A percentile compares a stretch with the other conserved stretches of the same genome.
phyloP scores from a whole-genome alignment of 805 yeast species.

The Saccharomyces eubayanus region DNA sequence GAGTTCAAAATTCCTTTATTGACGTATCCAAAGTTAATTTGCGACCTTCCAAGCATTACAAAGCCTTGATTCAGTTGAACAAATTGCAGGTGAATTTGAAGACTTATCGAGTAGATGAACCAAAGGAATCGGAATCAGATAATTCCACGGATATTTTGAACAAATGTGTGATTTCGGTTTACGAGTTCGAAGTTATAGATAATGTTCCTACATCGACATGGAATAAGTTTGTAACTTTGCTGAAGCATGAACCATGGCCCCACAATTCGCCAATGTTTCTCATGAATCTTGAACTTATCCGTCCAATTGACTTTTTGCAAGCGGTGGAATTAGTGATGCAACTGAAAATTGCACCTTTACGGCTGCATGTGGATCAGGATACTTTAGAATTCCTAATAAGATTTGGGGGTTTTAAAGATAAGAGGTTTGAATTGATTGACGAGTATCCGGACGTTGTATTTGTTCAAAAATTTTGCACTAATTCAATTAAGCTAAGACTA shows the following conservation, averaged over 20 bases:
- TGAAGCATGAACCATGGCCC: slow-evolving; percentile 59
- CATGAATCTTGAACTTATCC: slow-evolving; percentile 45
- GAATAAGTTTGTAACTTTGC: slow-evolving; percentile 71
- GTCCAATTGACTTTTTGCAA: slow-evolving; percentile 57
- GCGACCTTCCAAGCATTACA: slow-evolving; percentile 56
- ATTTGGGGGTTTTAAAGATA: slow-evolving; percentile 73
- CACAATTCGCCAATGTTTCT: slow-evolving; percentile 56
- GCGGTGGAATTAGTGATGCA: slow-evolving; percentile 57
- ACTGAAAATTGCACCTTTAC: slow-evolving; percentile 55
- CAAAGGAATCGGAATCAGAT: slow-evolving; percentile 27
- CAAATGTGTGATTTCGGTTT: slow-evolving; percentile 41
- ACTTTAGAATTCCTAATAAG: slow-evolving; percentile 76
- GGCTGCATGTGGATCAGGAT: slow-evolving; percentile 88
- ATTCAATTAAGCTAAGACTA: slow-evolving; percentile 51
- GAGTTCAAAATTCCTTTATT: slow-evolving; percentile 20
- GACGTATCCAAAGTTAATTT: slow-evolving; percentile 43
- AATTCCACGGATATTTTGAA: slow-evolving; percentile 40
- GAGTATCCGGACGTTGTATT: slow-evolving; percentile 56
- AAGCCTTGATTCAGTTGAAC: slow-evolving; percentile 46
- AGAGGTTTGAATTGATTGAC: slow-evolving; percentile 52
- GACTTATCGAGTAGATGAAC: slow-evolving; percentile 42
- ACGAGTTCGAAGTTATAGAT: slow-evolving; percentile 57
- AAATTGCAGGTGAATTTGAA: slow-evolving; percentile 43
- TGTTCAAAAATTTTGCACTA: slow-evolving; percentile 59
- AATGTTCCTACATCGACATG: slow-evolving; percentile 83